Conservation (phyloP, 1,139 yeast genomes). For the Geotrichum histeridarum region DNA sequence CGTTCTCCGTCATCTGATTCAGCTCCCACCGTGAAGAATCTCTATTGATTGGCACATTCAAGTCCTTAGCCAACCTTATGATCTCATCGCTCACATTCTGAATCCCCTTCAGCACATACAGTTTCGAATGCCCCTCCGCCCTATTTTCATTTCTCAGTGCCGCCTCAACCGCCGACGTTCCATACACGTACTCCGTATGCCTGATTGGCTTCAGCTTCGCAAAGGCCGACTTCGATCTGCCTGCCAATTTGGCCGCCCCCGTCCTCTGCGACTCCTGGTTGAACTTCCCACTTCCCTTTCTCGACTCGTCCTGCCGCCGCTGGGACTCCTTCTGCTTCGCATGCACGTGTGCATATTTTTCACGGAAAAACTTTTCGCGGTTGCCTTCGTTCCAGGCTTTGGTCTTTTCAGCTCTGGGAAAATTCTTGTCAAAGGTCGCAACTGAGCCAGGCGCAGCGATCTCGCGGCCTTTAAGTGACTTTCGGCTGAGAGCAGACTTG, state of each 20-base stretch:
- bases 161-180: slow-evolving; percentile 69
- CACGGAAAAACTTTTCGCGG: slow-evolving; percentile 52
- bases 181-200: slow-evolving; percentile 58
- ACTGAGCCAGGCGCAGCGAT: neutral
- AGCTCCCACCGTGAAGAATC: slow-evolving; percentile 52
- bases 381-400: slow-evolving; percentile 60
- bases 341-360: slow-evolving; percentile 56
- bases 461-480: slow-evolving; percentile 14
- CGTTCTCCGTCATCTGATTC: slow-evolving; percentile 58
- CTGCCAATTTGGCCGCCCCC: slow-evolving; percentile 9
- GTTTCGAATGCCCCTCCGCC: slow-evolving; percentile 41
- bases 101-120: slow-evolving; percentile 43
- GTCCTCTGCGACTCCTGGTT: neutral
- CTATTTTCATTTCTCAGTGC: slow-evolving; percentile 59
- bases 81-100: slow-evolving; percentile 35
- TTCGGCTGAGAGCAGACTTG: slow-evolving; percentile 8
- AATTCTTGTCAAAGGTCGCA: slow-evolving; percentile 41
- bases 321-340: slow-evolving; percentile 33
- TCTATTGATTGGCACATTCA: slow-evolving; percentile 43
- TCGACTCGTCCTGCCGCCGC: neutral
- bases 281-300: neutral
- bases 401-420: slow-evolving; percentile 39
- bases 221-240: neutral
- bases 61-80: slow-evolving; percentile 44
- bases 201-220: slow-evolving; percentile 6